phyloP scores from a whole-genome alignment of 352 stramenopile genomes.

The Globisporangium echinulatum region DNA sequence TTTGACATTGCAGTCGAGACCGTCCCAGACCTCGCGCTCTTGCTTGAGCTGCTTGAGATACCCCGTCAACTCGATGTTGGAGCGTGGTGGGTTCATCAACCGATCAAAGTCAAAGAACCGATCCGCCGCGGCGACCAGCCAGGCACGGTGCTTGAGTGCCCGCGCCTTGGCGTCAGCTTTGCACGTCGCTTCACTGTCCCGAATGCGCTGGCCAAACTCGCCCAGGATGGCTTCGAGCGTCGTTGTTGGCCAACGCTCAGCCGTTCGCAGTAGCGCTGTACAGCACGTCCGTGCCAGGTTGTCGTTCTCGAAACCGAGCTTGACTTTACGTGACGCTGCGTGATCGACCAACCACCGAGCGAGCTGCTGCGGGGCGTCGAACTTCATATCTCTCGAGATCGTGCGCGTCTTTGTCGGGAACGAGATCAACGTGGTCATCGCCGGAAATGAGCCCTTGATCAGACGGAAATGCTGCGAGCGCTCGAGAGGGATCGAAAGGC shows the following conservation, averaged over 20 bases:
- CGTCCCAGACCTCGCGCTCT: not conserved
- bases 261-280: not conserved
- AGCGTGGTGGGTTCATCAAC: constrained; percentile 9
- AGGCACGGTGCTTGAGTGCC: not conserved
- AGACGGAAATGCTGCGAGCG: constrained; percentile 16
- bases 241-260: not conserved
- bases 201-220: not conserved
- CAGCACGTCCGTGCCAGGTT: constrained; percentile 6
- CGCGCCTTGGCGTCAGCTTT: not conserved
- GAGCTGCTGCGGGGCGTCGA: constrained; percentile 16
- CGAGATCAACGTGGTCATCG: constrained; percentile 18
- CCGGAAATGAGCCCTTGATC: constrained; percentile 31
- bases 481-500: not conserved
- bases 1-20: not conserved
- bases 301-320: constrained; percentile 4
- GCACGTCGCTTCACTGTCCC: not conserved
- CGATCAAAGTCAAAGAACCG: constrained; percentile 16
- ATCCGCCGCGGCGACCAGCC: not conserved
- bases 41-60: constrained; percentile 14
- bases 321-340: constrained; percentile 19
- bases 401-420: constrained; percentile 20
- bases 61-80: not conserved
- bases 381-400: not conserved
- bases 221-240: not conserved
- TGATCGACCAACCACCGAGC: constrained; percentile 14